Base-by-base conservation (phyloP, 495 filamentous ascomycete genomes). In the Aspergillus coremiiformis region DNA sequence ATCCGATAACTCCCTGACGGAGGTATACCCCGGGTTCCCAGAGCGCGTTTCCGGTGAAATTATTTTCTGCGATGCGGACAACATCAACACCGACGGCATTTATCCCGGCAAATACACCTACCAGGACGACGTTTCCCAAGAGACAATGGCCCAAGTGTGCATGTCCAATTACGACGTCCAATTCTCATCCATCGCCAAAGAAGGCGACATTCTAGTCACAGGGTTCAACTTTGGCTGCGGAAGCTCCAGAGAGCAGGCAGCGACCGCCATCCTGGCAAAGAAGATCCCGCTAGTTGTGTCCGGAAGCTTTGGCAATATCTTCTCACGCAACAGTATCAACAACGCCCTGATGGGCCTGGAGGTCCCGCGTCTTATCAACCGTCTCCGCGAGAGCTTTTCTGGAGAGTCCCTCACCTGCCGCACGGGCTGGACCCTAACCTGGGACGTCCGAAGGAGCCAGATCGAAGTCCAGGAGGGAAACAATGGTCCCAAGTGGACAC, bases 151-250 rank as follows among this genome's bases (percentile, higher is more conserved):
- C 0, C 66, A 84, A 56, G 90, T 92, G 1, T 89, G 85, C 66
- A 95, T 98, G 89, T 74, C 82, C 57, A 98, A 98, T 73, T 98
- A 95, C 69, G 92, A 97, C 65, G 58, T 75, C 0, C 49, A 65
- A 4, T 96, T 98, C 66, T 56, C 70, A 4, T 49, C 62, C 0
- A 69, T 84, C 32, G 81, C 85, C 20, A 74, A 76, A 43, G 53
- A 73, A 0, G 82, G 82, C 14, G 91, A 96, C 59, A 85, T 96
- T 55, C 76, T 96, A 0, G 89, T 97, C 6, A 64, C 82, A 0
- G 91, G 91, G 7, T 95, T 85, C 75, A 96, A 95, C 74, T 96
- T 97, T 57, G 90, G 92, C 24, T 91, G 86, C 56, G 92, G 90
- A 3, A 76, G 67, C 53, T 89, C 83, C 0, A 70, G 91, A 27